phyloP scores from a whole-genome alignment of 2,329 filamentous ascomycete genomes.

The Fusarium dimerum region DNA sequence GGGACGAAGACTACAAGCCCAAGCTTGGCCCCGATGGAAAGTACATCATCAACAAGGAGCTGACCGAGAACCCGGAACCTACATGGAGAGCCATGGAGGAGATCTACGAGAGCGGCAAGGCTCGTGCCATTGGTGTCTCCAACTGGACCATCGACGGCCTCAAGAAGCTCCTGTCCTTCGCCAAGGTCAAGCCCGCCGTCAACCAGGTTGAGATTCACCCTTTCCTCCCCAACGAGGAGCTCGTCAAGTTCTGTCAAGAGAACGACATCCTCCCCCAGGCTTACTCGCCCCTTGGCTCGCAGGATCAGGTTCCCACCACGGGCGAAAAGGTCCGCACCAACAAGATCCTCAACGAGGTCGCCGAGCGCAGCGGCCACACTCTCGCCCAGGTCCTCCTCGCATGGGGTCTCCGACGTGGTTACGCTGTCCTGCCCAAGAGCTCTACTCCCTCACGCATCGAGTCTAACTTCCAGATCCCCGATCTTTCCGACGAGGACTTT shows the following conservation, averaged over 20 bases:
- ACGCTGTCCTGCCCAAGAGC: conserved; percentile 70
- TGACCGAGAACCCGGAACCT: conserved; percentile 30
- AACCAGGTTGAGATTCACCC: conserved; percentile 47
- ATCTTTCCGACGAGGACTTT: conserved; percentile 56
- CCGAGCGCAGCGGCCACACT: conserved; percentile 51
- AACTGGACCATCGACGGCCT: conserved; percentile 49
- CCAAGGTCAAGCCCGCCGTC: conserved; percentile 49
- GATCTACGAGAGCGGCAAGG: conserved; percentile 44
- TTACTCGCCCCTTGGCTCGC: conserved; percentile 65
- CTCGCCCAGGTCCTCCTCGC: conserved; percentile 53
- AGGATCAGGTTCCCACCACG: conserved; percentile 35
- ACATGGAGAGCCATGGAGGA: conserved; percentile 61
- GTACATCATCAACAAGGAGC: conserved; percentile 51
- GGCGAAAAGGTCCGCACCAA: conserved; percentile 35
- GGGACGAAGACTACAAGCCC: conserved; percentile 42
- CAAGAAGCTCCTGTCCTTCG: conserved; percentile 33
- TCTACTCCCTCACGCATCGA: conserved; percentile 64
- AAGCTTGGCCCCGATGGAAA: conserved; percentile 48
- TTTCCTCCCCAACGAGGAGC: conserved; percentile 46
- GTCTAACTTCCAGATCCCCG: conserved; percentile 29
- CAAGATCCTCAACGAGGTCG: conserved; percentile 49
- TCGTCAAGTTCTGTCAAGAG: conserved; percentile 54
- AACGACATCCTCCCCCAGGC: conserved; percentile 53
- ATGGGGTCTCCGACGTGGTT: conserved; percentile 67
- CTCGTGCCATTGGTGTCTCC: conserved; percentile 50